Percentiles rank a stretch among this genome's conserved stretches.
phyloP scores from a whole-genome alignment of 2,329 filamentous ascomycete species.

The Penicillium polonicum region DNA sequence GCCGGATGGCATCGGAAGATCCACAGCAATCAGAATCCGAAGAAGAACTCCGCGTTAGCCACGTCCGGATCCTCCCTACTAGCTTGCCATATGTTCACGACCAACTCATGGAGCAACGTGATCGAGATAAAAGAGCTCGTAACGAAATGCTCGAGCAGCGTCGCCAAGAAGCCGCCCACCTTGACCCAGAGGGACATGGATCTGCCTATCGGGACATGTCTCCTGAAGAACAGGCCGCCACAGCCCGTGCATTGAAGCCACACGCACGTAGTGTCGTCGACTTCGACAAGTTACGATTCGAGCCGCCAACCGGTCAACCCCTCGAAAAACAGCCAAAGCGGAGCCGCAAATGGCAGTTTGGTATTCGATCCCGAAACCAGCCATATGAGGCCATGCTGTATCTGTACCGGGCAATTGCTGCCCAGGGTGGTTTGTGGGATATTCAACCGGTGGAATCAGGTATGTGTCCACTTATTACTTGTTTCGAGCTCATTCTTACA shows the following conservation, averaged over 20 bases:
- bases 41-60: conserved; percentile 64
- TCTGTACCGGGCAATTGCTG: conserved; percentile 86
- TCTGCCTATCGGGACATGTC: conserved; percentile 32
- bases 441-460: conserved; percentile 48
- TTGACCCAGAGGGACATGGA: conserved; percentile 23
- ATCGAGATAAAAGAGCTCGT: conserved; percentile 32
- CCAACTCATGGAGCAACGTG: conserved; percentile 72
- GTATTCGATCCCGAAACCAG: conserved; percentile 89
- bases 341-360: conserved; percentile 94
- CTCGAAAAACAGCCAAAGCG: conserved; percentile 52
- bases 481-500: neutral
- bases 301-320: conserved; percentile 54
- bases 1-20: conserved; percentile 26
- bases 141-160: conserved; percentile 50
- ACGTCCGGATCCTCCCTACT: conserved; percentile 86
- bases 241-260: conserved; percentile 76
- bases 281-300: conserved; percentile 60
- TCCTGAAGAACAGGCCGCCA: conserved; percentile 76
- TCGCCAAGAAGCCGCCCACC: conserved; percentile 23
- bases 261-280: conserved; percentile 72
- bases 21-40: conserved; percentile 28
- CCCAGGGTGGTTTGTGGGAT: conserved; percentile 87
- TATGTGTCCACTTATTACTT: conserved; percentile 15
- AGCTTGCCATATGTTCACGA: conserved; percentile 88
- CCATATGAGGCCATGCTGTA: conserved; percentile 93